These are phyloP conservation scores for Citrus trifoliata DNA, from an alignment of 345 rosid genomes.

Conservation along the genomic window DNA sequence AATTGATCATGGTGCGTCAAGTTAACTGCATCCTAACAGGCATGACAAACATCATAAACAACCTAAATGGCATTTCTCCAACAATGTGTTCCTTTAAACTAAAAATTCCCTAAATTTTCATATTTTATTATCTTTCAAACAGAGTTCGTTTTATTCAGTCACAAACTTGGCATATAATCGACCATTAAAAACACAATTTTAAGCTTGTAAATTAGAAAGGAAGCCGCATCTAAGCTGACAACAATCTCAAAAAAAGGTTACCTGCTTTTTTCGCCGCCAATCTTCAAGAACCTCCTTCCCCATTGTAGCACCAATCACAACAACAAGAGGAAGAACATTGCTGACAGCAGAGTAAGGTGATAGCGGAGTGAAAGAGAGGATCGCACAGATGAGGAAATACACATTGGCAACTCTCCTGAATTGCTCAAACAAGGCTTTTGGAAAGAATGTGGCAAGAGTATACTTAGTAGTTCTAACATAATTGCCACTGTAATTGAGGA, in stretches of 20 bases:
- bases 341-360: slow-evolving; percentile 82
- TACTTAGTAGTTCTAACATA: slow-evolving; percentile 86
- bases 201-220: neutral
- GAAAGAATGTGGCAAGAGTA: slow-evolving; percentile 68
- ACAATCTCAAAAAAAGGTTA: slow-evolving; percentile 14
- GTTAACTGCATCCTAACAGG: neutral
- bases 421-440: slow-evolving; percentile 86
- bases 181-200: neutral
- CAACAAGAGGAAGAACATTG: slow-evolving; percentile 75
- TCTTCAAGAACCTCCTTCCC: slow-evolving; percentile 88
- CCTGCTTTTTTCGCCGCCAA: slow-evolving; percentile 84
- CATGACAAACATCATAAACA: neutral
- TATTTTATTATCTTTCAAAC: neutral
- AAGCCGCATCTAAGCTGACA: neutral
- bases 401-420: slow-evolving; percentile 92
- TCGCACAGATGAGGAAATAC: slow-evolving; percentile 78
- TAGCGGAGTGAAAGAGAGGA: slow-evolving; percentile 69
- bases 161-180: neutral
- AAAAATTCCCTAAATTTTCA: neutral
- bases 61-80: neutral
- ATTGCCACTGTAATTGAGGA: slow-evolving; percentile 48
- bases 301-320: slow-evolving; percentile 84
- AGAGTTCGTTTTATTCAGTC: neutral
- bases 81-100: neutral
- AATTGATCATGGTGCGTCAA: no score